Percentiles rank a stretch among this genome's conserved stretches.
Evolutionary conservation across 176 grass and related monocot genomes (phyloP).

Genomic region (Zizania latifolia): DNA sequence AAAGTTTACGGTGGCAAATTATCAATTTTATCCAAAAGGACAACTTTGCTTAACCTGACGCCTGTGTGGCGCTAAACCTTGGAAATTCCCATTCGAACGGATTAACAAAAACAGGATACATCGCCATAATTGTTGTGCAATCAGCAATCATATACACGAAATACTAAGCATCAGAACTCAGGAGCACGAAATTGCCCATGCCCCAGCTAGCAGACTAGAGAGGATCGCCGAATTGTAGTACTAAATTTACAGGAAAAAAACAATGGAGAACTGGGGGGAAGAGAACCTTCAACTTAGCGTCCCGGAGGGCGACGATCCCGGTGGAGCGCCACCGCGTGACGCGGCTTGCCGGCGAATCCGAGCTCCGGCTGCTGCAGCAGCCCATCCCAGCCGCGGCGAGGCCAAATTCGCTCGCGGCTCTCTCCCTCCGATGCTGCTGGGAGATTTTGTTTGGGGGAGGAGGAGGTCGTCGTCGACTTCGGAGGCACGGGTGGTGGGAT

Average conservation of each 20-base stretch:
- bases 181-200: background rate
- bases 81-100: background rate
- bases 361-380: slow-evolving; percentile 68
- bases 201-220: background rate
- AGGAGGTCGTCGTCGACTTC: slow-evolving; percentile 12
- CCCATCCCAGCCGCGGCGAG: slow-evolving; percentile 42
- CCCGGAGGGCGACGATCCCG: slow-evolving; percentile 83
- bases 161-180: background rate
- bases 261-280: background rate
- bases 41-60: background rate
- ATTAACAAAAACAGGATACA: background rate
- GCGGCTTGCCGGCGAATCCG: slow-evolving; percentile 61
- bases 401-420: background rate
- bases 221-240: background rate
- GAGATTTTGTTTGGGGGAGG: background rate
- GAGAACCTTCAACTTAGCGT: slow-evolving; percentile 82
- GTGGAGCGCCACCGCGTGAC: slow-evolving; percentile 70
- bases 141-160: background rate
- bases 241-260: background rate
- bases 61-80: background rate
- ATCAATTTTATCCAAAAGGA: too few relatives aligned
- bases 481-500: background rate
- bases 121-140: background rate
- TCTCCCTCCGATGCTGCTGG: background rate
- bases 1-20: too few relatives aligned